A percentile compares a stretch with the other conserved stretches of the same genome.
Conservation (phyloP, 2,329 filamentous ascomycete genomes). For the Dissoconium aciculare region DNA sequence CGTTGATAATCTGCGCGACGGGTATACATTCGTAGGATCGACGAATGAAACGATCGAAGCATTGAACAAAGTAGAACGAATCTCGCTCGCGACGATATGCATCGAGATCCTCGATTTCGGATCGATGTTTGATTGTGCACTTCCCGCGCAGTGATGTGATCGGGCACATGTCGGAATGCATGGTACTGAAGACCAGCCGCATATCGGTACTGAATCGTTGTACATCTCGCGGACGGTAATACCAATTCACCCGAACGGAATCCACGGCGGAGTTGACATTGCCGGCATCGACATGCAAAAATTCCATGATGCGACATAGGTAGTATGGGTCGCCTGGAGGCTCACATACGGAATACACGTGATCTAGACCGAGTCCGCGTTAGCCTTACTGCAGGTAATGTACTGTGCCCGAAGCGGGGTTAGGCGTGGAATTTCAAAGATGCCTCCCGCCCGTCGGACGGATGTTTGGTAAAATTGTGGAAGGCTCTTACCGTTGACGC, state of each 20-base stretch:
- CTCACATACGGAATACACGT: conserved; percentile 94
- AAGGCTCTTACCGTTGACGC: conserved; percentile 72
- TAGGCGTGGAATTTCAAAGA: conserved; percentile 9
- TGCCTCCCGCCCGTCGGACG: too few relatives aligned
- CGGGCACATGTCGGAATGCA: conserved; percentile 95
- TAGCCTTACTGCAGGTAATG: conserved; percentile 20
- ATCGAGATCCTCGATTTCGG: conserved; percentile 69
- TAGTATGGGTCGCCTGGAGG: conserved; percentile 97
- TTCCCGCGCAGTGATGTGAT: conserved; percentile 85
- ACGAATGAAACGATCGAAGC: conserved; percentile 96
- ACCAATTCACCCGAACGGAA: conserved; percentile 90
- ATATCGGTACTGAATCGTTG: conserved; percentile 83
- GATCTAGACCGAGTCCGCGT: conserved; percentile 39
- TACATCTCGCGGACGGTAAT: conserved; percentile 91
- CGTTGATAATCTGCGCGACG: conserved; percentile 83
- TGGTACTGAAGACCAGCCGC: conserved; percentile 82
- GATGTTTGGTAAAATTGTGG: too few relatives aligned
- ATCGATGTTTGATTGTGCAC: conserved; percentile 77
- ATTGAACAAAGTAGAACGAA: conserved; percentile 91
- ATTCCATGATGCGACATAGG: conserved; percentile 95
- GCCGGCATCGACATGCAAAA: conserved; percentile 63
- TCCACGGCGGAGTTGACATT: conserved; percentile 61
- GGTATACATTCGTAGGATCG: conserved; percentile 96
- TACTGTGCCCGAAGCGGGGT: conserved; percentile 11
- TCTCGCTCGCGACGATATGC: conserved; percentile 73